A percentile compares a stretch with the other conserved stretches of the same genome.
Conservation (phyloP, 192 early-diverging fungal species). For the Oehlia diaphana region DNA sequence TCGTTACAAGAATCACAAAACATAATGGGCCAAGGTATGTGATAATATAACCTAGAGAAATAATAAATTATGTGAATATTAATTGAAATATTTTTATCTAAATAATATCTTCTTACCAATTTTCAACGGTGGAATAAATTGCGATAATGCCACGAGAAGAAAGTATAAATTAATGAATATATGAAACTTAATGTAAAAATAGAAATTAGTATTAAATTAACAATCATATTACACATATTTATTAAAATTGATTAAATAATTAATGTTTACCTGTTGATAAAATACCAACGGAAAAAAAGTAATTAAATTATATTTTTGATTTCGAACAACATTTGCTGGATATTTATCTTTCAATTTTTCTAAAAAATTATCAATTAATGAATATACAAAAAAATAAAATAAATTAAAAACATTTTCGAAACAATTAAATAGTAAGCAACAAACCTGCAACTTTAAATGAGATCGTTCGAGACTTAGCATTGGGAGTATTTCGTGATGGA, state of each 20-base stretch:
- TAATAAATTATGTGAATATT: not conserved
- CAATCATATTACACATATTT: not conserved
- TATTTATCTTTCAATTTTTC: slow-evolving; percentile 57
- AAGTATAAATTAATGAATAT: slow-evolving; percentile 97
- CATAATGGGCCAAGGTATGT: slow-evolving; percentile 93
- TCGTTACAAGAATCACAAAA: slow-evolving; percentile 89
- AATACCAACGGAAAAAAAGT: slow-evolving; percentile 81
- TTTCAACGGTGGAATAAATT: slow-evolving; percentile 86
- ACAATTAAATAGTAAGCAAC: not conserved
- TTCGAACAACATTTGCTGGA: slow-evolving; percentile 80
- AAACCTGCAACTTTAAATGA: slow-evolving; percentile 43
- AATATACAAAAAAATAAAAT: not conserved
- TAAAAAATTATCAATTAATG: slow-evolving; percentile 19
- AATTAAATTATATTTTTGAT: slow-evolving; percentile 84
- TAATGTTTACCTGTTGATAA: slow-evolving; percentile 65
- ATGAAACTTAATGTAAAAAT: slow-evolving; percentile 67
- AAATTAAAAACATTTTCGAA: not conserved
- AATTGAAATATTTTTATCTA: not conserved
- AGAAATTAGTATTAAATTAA: slow-evolving; percentile 13
- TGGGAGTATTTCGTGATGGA: not conserved
- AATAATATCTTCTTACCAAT: slow-evolving; percentile 53
- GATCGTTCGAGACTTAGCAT: slow-evolving; percentile 47
- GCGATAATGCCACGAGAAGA: slow-evolving; percentile 86
- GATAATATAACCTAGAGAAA: slow-evolving; percentile 71
- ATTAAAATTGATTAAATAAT: not conserved